Evolutionary conservation across 306 rosid genomes (phyloP).

Genomic region (Acacia confusa): DNA sequence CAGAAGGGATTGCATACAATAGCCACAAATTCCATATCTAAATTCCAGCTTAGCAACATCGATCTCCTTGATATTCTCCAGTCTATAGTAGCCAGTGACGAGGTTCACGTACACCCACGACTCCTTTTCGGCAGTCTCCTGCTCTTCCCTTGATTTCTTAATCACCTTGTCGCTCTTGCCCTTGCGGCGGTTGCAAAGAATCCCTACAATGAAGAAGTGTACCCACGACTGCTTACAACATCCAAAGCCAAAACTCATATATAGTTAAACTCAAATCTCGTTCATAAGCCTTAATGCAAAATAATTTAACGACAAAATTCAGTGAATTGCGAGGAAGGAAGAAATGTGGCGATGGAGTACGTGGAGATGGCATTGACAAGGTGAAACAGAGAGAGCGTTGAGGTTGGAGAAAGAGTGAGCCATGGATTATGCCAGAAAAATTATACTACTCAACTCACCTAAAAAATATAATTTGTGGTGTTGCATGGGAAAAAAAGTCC

Average conservation of each 20-base stretch:
- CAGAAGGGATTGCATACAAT: neutral
- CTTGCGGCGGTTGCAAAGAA: constrained; percentile 35
- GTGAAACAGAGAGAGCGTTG: constrained; percentile 55
- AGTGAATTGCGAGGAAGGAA: neutral
- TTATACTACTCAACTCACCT: neutral
- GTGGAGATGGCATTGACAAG: constrained; percentile 45
- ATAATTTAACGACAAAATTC: neutral
- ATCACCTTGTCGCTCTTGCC: constrained; percentile 38
- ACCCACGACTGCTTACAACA: constrained; percentile 61
- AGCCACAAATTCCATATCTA: no score
- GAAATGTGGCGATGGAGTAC: constrained; percentile 20
- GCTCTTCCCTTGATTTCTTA: constrained; percentile 52
- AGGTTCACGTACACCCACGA: constrained; percentile 93
- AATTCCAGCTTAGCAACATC: constrained; percentile 80
- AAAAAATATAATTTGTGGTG: no score
- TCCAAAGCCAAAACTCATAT: neutral
- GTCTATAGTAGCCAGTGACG: constrained; percentile 73
- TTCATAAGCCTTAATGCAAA: neutral
- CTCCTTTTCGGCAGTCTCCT: constrained; percentile 42
- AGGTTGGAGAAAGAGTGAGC: constrained; percentile 76
- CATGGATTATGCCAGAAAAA: no score
- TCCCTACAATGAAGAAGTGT: constrained; percentile 48
- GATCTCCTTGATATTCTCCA: constrained; percentile 60
- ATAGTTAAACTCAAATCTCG: neutral
- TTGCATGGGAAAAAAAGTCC: no score